Evolutionary conservation across 768 basidiomycete species (phyloP).

Genomic region (Lactarius sanguifluus): DNA sequence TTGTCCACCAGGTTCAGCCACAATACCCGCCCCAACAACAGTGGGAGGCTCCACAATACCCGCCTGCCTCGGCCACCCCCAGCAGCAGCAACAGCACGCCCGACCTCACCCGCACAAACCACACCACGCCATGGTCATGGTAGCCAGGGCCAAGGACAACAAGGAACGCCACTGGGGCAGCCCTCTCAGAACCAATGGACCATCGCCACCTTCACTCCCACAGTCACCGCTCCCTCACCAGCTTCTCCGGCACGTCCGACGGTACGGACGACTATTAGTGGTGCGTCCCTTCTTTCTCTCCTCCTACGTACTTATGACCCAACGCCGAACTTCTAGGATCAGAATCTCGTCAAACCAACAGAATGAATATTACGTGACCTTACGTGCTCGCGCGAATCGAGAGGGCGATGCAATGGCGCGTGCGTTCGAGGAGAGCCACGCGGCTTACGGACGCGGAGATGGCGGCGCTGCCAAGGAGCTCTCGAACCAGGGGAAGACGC

Average conservation of each 20-base stretch:
- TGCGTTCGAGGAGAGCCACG: slow-evolving; percentile 68
- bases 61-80: slow-evolving; percentile 13
- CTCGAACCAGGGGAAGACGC: slow-evolving; percentile 75
- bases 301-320: neutral
- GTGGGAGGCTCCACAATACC: slow-evolving; percentile 23
- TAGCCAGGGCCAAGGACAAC: slow-evolving; percentile 3
- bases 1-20: slow-evolving; percentile 6
- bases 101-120: slow-evolving; percentile 31
- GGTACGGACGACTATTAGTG: slow-evolving; percentile 25
- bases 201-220: neutral
- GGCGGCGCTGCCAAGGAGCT: slow-evolving; percentile 80
- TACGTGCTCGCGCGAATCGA: slow-evolving; percentile 73
- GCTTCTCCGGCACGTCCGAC: slow-evolving; percentile 4
- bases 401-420: slow-evolving; percentile 79
- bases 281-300: slow-evolving; percentile 22
- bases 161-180: neutral
- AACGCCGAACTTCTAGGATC: slow-evolving; percentile 40
- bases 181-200: slow-evolving; percentile 10
- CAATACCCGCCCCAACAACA: slow-evolving; percentile 21
- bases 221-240: slow-evolving; percentile 3
- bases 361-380: slow-evolving; percentile 63
- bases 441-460: slow-evolving; percentile 71
- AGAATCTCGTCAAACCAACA: slow-evolving; percentile 66
- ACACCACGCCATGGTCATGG: slow-evolving; percentile 30
- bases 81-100: slow-evolving; percentile 20